Evolutionary conservation across 1,284 basidiomycete species (phyloP).

Genomic region (Ceratobasidium sp.): DNA sequence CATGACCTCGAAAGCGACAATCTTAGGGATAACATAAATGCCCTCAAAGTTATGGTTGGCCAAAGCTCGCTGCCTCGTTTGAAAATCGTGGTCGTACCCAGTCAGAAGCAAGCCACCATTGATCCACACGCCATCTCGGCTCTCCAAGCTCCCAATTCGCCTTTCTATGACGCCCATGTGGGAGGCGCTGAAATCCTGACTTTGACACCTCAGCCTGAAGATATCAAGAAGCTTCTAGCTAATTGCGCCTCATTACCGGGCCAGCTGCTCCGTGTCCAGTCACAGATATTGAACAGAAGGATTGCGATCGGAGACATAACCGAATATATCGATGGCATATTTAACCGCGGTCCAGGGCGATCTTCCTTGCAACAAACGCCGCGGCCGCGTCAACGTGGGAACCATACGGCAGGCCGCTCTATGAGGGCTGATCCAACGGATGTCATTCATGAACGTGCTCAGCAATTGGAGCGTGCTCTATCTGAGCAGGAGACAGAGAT

Average conservation of each 20-base stretch:
- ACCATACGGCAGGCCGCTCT: background rate
- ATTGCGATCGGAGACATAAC: background rate
- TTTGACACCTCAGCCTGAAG: background rate
- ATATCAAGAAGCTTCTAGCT: background rate
- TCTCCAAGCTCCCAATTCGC: background rate
- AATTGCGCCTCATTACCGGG: background rate
- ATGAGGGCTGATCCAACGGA: background rate
- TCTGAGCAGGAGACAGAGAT: background rate
- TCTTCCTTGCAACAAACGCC: background rate
- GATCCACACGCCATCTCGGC: background rate
- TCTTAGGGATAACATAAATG: background rate
- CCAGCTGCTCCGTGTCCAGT: background rate
- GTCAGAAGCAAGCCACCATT: background rate
- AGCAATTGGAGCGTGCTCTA: background rate
- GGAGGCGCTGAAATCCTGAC: background rate
- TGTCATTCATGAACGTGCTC: background rate
- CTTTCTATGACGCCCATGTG: background rate
- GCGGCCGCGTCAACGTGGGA: background rate
- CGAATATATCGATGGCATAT: background rate
- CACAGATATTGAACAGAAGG: background rate
- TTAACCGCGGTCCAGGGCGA: background rate
- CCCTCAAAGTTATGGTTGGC: background rate
- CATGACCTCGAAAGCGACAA: background rate
- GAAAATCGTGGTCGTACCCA: constrained; percentile 4
- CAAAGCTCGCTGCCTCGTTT: background rate